Evolutionary conservation across 2,329 filamentous ascomycete species (phyloP), one percentile per base, ranked within the genome.

Genomic region (Didymella pomorum): DNA sequence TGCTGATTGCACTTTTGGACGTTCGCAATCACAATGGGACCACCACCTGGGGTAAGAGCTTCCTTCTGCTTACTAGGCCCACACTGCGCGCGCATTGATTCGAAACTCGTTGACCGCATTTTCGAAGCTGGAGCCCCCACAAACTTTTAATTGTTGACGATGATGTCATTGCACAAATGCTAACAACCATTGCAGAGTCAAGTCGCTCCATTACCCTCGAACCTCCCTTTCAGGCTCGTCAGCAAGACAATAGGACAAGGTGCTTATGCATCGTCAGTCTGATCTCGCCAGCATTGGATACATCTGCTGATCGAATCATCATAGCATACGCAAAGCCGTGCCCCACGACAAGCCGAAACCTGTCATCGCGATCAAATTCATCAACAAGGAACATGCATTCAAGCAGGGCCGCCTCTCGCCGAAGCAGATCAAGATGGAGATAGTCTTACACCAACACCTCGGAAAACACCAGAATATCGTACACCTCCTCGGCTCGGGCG

Each of bases 161-260:
- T 50, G 44, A 53, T 46, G 50, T 46, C 50, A 51, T 39, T 49
- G n/a, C 12, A 28, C 21, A 8, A 39, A 12, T 55, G 35, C 54
- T 51, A 9, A 54, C 18, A 16, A 4, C 5, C 3, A 16, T 20
- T 45, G n/a, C 84, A 96, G 85, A 96, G 93, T 66, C 95, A 99
- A 80, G 81, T 93, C 68, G 93, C 93, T 73, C 93, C 94, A 65
- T 82, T 98, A 49, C 95, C 95, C 23, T 82, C 72, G 62, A 87
- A 97, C 72, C 84, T 99, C 48, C 95, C 95, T 51, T 99, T 99
- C 78, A 88, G 94, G 65, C 89, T 99, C 72, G 86, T 99, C 71
- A 98, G 95, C 60, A 95, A 95, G 77, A 99, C 95, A 14, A 97
- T 99, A 70, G 95, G 95, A 55, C 90, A 92, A 75, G 95, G 95